These are phyloP conservation scores for Fraxinus excelsior DNA, from an alignment of 257 asterid genomes.

Conservation along the genomic window DNA sequence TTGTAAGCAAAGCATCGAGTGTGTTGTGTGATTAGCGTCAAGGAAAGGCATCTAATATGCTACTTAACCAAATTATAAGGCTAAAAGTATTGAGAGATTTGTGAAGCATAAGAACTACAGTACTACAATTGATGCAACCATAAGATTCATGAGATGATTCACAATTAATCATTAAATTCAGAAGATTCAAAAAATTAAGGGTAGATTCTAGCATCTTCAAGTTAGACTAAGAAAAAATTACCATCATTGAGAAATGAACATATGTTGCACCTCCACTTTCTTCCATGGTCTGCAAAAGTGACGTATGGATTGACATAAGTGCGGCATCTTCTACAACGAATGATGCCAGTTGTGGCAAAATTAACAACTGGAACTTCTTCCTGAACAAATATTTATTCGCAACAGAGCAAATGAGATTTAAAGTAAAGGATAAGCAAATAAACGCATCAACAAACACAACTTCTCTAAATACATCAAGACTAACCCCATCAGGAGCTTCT, in stretches of 20 bases:
- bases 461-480: slow-evolving; percentile 30
- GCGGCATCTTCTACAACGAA: slow-evolving; percentile 87
- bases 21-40: background rate
- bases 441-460: background rate
- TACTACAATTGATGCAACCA: slow-evolving; percentile 1
- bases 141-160: slow-evolving; percentile 3
- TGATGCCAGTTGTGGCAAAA: slow-evolving; percentile 65
- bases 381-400: slow-evolving; percentile 40
- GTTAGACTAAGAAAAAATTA: slow-evolving; percentile 25
- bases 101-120: background rate
- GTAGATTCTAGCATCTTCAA: slow-evolving; percentile 15
- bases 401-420: slow-evolving; percentile 22
- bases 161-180: background rate
- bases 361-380: slow-evolving; percentile 81
- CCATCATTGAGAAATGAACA: slow-evolving; percentile 80
- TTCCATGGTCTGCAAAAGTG: slow-evolving; percentile 75
- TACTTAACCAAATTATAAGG: slow-evolving; percentile 17
- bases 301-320: slow-evolving; percentile 78
- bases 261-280: slow-evolving; percentile 88
- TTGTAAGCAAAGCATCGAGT: background rate
- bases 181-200: slow-evolving; percentile 1
- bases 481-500: slow-evolving; percentile 80
- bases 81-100: background rate
- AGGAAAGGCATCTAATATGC: background rate
- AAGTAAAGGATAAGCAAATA: slow-evolving; percentile 6